These are phyloP conservation scores for Acanthamoeba quina DNA, from an alignment of 208 protist species.

Conservation along the genomic window DNA sequence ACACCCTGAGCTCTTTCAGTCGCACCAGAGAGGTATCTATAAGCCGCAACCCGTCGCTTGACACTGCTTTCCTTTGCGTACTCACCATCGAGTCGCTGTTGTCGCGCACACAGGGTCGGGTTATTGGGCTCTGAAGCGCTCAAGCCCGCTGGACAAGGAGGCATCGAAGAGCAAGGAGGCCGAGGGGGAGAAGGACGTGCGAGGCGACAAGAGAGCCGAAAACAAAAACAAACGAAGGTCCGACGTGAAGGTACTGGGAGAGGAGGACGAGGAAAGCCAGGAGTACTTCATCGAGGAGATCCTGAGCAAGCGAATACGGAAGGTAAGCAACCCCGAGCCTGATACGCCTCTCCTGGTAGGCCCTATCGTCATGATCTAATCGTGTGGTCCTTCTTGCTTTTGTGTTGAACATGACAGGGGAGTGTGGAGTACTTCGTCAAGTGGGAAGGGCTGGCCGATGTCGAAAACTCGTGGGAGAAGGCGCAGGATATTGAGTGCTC, in stretches of 20 bases:
- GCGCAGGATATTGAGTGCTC: slow-evolving; percentile 43
- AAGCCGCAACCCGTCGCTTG: not conserved
- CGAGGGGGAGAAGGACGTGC: slow-evolving; percentile 47
- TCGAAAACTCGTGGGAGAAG: slow-evolving; percentile 70
- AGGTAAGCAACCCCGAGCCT: not conserved
- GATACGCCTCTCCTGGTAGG: not conserved
- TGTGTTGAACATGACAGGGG: not conserved
- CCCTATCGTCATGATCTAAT: not conserved
- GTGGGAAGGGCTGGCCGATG: slow-evolving; percentile 51
- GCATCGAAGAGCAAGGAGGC: not conserved
- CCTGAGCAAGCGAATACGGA: slow-evolving; percentile 55
- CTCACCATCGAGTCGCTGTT: not conserved
- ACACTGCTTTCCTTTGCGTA: not conserved
- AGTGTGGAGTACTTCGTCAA: slow-evolving; percentile 51
- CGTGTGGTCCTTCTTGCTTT: not conserved
- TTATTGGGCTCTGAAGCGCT: slow-evolving; percentile 71
- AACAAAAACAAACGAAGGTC: slow-evolving; percentile 65
- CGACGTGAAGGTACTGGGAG: slow-evolving; percentile 22
- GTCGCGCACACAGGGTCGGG: slow-evolving; percentile 34
- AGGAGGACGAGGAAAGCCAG: slow-evolving; percentile 44
- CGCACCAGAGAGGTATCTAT: slow-evolving; percentile 15
- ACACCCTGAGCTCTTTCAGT: slow-evolving; percentile 64
- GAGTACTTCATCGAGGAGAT: slow-evolving; percentile 68
- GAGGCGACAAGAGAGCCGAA: slow-evolving; percentile 50
- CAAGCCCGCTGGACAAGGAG: slow-evolving; percentile 18